Conservation (phyloP, 768 basidiomycete genomes). For the Panellus pusillus region DNA sequence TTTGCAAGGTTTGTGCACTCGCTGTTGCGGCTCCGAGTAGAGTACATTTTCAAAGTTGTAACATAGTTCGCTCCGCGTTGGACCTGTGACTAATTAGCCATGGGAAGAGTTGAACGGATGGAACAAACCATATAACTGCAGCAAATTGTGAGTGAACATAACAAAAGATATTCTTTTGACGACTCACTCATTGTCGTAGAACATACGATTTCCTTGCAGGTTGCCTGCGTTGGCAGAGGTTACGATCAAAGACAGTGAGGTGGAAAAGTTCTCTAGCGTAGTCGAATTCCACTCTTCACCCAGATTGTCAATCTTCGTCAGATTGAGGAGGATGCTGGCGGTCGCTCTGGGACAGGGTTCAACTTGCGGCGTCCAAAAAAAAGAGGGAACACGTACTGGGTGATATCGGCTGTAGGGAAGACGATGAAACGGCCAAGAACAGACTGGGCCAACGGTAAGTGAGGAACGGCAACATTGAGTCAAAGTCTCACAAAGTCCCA, state of each 20-base stretch:
- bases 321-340: conserved; percentile 54
- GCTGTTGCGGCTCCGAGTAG: conserved; percentile 55
- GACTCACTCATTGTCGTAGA: conserved; percentile 71
- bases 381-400: conserved; percentile 33
- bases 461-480: not conserved
- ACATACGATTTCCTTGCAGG: conserved; percentile 60
- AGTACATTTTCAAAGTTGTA: conserved; percentile 63
- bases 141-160: too few species aligned
- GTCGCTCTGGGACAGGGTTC: conserved; percentile 44
- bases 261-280: conserved; percentile 39
- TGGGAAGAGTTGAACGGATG: too few species aligned
- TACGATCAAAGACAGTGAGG: conserved; percentile 34
- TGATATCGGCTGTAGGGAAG: conserved; percentile 53
- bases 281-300: conserved; percentile 53
- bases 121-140: conserved; percentile 4
- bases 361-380: not conserved
- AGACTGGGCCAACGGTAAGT: conserved; percentile 41
- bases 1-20: conserved; percentile 70
- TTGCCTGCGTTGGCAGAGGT: conserved; percentile 54
- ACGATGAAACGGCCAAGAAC: conserved; percentile 64
- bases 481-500: conserved; percentile 66
- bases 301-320: conserved; percentile 49
- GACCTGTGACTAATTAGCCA: conserved; percentile 41
- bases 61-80: conserved; percentile 62
- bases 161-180: conserved; percentile 28